These are phyloP conservation scores for Taphrina deformans DNA, from an alignment of 1,139 yeast genomes.

Conservation along the genomic window DNA sequence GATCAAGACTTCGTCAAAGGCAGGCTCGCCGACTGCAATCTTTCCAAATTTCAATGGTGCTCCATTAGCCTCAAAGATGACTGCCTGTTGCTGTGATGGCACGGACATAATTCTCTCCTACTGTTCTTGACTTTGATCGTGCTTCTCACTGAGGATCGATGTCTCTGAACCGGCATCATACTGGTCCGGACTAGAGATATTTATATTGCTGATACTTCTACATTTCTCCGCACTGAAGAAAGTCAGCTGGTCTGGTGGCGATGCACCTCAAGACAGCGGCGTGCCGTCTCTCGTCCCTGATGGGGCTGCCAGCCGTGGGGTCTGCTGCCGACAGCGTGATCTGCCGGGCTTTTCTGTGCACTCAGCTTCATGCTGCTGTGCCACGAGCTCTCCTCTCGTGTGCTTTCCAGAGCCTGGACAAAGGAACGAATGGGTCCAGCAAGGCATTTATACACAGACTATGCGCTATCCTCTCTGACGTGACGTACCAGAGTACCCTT, in stretches of 20 bases:
- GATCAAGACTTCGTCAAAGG: conserved; percentile 60
- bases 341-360: background rate
- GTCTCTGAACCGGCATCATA: background rate
- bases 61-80: conserved; percentile 22
- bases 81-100: conserved; percentile 21
- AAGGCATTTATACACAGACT: background rate
- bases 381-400: no score
- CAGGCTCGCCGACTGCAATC: conserved; percentile 64
- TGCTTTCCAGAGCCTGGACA: background rate
- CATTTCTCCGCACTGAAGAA: conserved; percentile 10
- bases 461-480: no score
- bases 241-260: conserved; percentile 15
- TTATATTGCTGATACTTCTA: background rate
- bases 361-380: background rate
- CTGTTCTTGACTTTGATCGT: background rate
- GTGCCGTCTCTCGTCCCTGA: conserved; percentile 5
- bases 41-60: conserved; percentile 44
- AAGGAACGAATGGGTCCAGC: no score
- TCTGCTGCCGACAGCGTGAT: background rate
- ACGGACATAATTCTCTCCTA: conserved; percentile 2
- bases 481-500: background rate
- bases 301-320: background rate
- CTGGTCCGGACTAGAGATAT: background rate
- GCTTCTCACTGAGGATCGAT: background rate
- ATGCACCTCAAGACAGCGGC: conserved; percentile 5